Evolutionary conservation across 345 rosid genomes (phyloP), one percentile per base, ranked within the genome.

Genomic region (Ceriops decandra): DNA sequence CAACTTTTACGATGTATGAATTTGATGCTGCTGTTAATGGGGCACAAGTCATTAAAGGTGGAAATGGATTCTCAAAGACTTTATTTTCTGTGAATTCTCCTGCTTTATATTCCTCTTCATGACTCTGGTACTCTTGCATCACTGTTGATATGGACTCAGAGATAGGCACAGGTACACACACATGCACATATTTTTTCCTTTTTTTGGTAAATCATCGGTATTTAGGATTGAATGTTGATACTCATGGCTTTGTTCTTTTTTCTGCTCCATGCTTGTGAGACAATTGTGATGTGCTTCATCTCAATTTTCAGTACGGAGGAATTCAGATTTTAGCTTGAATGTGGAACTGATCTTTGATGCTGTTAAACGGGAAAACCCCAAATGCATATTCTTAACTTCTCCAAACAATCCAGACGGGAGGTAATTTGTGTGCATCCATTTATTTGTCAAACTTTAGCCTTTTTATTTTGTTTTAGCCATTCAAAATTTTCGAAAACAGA

Each of bases 331-430:
- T 80, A 87, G 89, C 86, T 81, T 95, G 87, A 82, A 95, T 49
- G 82, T 91, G 62, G 90, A 90, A 68, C 87, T 73, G 68, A 91
- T 95, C 21, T 78, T 85, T 75, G 87, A 86, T 74, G 88, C 75
- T 57, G 85, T 91, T 67, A 76, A 79, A 68, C 68, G 9, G 68
- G 97, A 91, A 71, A 91, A 85, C 64, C 98, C 99, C 26, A 95
- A 95, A 82, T 90, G 97, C 81, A 90, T 91, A 76, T 95, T 95
- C 74, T 82, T 95, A 56, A 95, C 99, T 46, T 90, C 96, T 64
- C 98, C 99, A 17, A 95, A 95, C 75, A 95, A 95, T 78, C 99
- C 99, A 35, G 98, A 95, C 79, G 99, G 98, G 62, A 95, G 99
- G 98, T 90, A 72, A 62, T 30, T 46, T 27, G 0, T 57, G 19